These are phyloP conservation scores for Malassezia cuniculi DNA, from an alignment of 1,284 basidiomycete species.

Conservation along the genomic window DNA sequence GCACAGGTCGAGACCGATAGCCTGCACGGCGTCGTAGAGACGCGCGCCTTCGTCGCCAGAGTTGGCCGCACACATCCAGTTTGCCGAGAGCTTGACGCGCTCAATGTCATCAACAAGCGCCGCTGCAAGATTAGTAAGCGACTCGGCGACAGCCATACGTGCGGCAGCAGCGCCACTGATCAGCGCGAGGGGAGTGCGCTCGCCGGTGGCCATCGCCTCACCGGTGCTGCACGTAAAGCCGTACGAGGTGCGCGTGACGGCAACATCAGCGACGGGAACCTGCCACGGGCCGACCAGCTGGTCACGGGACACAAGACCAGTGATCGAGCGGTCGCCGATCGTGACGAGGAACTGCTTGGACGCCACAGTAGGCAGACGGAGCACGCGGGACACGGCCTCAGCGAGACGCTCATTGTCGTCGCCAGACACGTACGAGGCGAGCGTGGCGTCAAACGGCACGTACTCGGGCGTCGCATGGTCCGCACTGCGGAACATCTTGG, in stretches of 20 bases:
- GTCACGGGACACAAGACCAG: conserved; percentile 84
- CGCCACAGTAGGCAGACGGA: conserved; percentile 79
- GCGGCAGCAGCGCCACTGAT: conserved; percentile 77
- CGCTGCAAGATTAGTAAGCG: conserved; percentile 80
- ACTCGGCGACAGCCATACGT: conserved; percentile 87
- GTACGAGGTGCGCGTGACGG: conserved; percentile 85
- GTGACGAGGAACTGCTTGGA: conserved; percentile 97
- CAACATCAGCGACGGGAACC: conserved; percentile 91
- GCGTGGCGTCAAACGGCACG: conserved; percentile 59
- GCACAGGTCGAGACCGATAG: conserved; percentile 85
- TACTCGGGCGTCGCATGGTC: conserved; percentile 51
- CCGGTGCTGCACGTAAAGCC: conserved; percentile 63
- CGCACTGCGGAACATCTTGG: conserved; percentile 73
- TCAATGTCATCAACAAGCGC: conserved; percentile 61
- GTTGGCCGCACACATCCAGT: conserved; percentile 97
- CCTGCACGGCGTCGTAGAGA: conserved; percentile 81
- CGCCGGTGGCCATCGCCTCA: conserved; percentile 96
- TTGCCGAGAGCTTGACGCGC: conserved; percentile 82
- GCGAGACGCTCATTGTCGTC: conserved; percentile 47
- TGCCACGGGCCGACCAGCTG: conserved; percentile 99
- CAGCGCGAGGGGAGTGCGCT: conserved; percentile 83
- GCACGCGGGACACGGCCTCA: conserved; percentile 63
- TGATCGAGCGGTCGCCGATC: conserved; percentile 87
- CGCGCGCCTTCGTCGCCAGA: conserved; percentile 79
- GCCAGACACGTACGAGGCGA: conserved; percentile 54